Evolutionary conservation across 1,284 basidiomycete species (phyloP), one percentile per base, ranked within the genome.

Genomic region (Marasmius tenuissimus): DNA sequence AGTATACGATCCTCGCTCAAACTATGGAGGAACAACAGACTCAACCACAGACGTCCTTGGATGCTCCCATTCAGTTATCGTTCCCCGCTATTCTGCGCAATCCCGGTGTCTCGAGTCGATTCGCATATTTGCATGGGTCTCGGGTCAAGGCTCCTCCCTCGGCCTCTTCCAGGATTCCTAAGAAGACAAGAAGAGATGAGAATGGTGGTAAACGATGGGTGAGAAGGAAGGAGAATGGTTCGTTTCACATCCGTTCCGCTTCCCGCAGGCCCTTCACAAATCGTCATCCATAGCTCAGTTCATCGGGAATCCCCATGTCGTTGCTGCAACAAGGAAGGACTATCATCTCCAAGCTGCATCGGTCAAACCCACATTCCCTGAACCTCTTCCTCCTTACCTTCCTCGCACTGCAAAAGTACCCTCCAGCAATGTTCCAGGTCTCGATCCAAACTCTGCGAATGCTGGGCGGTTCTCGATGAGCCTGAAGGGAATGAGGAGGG

Each of bases 181-280:
- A 75, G 71, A 85, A 79, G 70, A 76, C 66, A 57, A 75, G 74
- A 57, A 72, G 77, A 61, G 82, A 84, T 55, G 85, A 87, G 52
- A 87, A 85, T 61, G 88, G 91, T 65, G 92, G 91, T 45, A 93
- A 89, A 73, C 86, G 89, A 27, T 90, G 87, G 85, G 73, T 86
- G 6, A 76, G 89, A 65, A 81, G 91, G 38, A 88, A 85, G 69
- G 91, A 92, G 67, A 93, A 93, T 63, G 86, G 91, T 91, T 48
- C 57, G 81, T 73, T 39, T 55, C 45, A 60, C 42, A 34, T 27
- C n/a, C 48, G 27, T 34, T 16, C 39, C 14, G 27, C 33, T 51
- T 22, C 22, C 34, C 3, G 42, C 14, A n/a, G 20, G 56, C 10
- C 50, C 37, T 16, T 3, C 49, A 60, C 57, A 52, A 64, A 56